These are phyloP conservation scores for Lichtheimia hyalospora DNA, from an alignment of 371 early-diverging fungal species.

Conservation along the genomic window DNA sequence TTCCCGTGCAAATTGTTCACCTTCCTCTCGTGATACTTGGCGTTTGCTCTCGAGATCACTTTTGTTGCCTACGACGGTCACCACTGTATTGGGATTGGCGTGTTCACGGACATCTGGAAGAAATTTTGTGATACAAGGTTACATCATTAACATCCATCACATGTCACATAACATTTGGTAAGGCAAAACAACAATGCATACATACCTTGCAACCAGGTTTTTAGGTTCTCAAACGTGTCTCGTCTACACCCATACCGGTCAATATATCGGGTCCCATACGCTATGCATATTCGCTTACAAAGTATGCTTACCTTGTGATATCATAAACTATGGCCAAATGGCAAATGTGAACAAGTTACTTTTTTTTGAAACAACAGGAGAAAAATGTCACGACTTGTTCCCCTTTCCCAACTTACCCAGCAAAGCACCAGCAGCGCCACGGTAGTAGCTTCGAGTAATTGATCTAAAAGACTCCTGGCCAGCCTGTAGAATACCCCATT, in stretches of 20 bases:
- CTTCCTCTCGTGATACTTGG: slow-evolving; percentile 86
- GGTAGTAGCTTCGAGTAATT: slow-evolving; percentile 95
- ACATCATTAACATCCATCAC: background rate
- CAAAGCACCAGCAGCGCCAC: slow-evolving; percentile 94
- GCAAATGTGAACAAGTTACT: background rate
- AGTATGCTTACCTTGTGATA: slow-evolving; percentile 38
- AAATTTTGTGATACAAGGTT: slow-evolving; percentile 4
- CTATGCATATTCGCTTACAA: background rate
- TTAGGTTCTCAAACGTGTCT: slow-evolving; percentile 89
- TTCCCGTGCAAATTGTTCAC: slow-evolving; percentile 82
- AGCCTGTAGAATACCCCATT: slow-evolving; percentile 44
- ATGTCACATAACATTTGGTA: slow-evolving; percentile 4
- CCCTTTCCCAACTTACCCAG: slow-evolving; percentile 5
- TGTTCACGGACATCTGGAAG: slow-evolving; percentile 75
- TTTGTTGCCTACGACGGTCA: slow-evolving; percentile 95
- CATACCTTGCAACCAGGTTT: slow-evolving; percentile 89
- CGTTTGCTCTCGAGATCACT: slow-evolving; percentile 84
- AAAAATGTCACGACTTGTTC: too few species aligned
- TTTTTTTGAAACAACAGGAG: slow-evolving; percentile 1
- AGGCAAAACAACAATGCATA: background rate
- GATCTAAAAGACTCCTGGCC: slow-evolving; percentile 97
- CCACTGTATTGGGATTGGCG: slow-evolving; percentile 89
- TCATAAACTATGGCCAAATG: slow-evolving; percentile 38
- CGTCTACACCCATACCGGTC: slow-evolving; percentile 44
- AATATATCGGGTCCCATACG: background rate